Base-by-base conservation (phyloP, 1,139 yeast species). In the Yamadazyma friedrichii region DNA sequence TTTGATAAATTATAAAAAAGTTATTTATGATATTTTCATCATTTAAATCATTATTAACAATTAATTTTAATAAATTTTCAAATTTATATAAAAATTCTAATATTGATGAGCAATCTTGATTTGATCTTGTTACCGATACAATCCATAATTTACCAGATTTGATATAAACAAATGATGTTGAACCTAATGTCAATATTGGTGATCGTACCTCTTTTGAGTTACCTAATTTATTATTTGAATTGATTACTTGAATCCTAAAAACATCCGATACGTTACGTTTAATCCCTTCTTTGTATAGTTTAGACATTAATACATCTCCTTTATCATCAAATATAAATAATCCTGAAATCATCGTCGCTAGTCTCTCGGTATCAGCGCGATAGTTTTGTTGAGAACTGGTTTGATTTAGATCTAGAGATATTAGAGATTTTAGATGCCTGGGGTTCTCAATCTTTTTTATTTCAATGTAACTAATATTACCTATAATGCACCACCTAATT, bases 121-220 rank as follows among this genome's bases (percentile, higher is more conserved):
- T 93, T 36, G 91, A 83, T 46, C 98, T 74, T 1, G 95, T 79
- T 15, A 91, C 93, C 0, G 91, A 95, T 13, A 91, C 95, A 11
- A 88, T 58, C 84, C 95, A 93, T 15, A 93, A 54, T 43, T 75
- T 70, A 12, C 82, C 84, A 42, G 82, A 78, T 50, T 80, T 78
- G 38, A 88, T 83, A 56, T 89, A 91, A 36, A 89, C 74, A 58
- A 91, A 93, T 0, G 96, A 85, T 0, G 98, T 93, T 0, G 96
- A 87, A 2, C 98, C 98, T 33, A 93, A 65, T 0, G 98, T 93
- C 41, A 91, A 65, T 6, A 93, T 82, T 0, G 98, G 98, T 2
- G 95, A 84, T 44, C 54, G 48, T 33, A 51, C 48, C 22, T 51
- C 54, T 48, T 86, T 73, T 25, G 71, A 66, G 53, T 76, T 70